Percentiles rank a stretch among this genome's conserved stretches.
These are phyloP conservation scores for Petunia secreta DNA, from an alignment of 257 asterid genomes.

Conservation along the genomic window DNA sequence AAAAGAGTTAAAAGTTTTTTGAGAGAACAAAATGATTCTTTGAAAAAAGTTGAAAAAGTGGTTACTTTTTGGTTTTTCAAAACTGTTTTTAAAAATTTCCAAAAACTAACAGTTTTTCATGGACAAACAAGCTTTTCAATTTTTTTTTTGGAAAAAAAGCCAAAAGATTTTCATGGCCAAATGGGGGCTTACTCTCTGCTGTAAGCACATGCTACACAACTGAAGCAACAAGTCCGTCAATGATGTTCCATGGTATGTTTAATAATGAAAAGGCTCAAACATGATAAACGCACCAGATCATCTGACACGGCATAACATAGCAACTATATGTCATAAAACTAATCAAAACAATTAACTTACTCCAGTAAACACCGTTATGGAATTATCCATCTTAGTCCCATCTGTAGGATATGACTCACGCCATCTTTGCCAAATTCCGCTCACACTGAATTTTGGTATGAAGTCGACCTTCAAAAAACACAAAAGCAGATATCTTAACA, in stretches of 20 bases:
- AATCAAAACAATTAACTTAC: slow-evolving; percentile 48
- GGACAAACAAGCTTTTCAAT: no score
- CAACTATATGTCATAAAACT: neutral
- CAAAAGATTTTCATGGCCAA: no score
- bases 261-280: slow-evolving; percentile 4
- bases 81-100: no score
- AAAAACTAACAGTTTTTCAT: no score
- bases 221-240: neutral
- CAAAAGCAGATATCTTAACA: slow-evolving; percentile 24
- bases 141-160: no score
- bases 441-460: slow-evolving; percentile 93
- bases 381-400: slow-evolving; percentile 59
- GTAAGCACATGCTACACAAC: neutral
- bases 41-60: no score
- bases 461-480: slow-evolving; percentile 66
- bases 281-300: slow-evolving; percentile 1
- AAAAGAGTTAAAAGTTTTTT: no score
- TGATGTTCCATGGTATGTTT: slow-evolving; percentile 5
- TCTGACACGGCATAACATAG: neutral
- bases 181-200: neutral
- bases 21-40: no score
- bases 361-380: slow-evolving; percentile 89
- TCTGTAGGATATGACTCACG: slow-evolving; percentile 78
- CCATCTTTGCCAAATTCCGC: slow-evolving; percentile 99
- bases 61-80: no score